Percentiles rank a stretch among this genome's conserved stretches.
These are phyloP conservation scores for Rhodamnia argentea DNA, from an alignment of 345 rosid species.

Conservation along the genomic window DNA sequence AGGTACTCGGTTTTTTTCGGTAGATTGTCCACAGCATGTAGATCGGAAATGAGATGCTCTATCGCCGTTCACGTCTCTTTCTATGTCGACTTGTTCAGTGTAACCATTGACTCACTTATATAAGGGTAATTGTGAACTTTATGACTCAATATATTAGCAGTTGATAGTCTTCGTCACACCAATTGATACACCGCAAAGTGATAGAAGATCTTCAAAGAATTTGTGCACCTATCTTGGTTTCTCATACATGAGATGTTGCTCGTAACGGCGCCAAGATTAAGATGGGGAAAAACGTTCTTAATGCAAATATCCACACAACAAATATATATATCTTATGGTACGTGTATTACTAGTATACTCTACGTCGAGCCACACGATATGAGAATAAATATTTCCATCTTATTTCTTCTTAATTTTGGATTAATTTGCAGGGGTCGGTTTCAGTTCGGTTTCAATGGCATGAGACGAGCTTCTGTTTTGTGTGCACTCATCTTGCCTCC, in stretches of 20 bases:
- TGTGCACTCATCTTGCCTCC: constrained; percentile 8
- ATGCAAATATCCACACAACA: neutral
- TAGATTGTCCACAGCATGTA: neutral
- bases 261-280: neutral
- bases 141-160: neutral
- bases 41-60: neutral
- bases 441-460: constrained; percentile 1
- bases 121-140: neutral
- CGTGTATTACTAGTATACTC: neutral
- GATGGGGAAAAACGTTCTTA: neutral
- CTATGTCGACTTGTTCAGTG: neutral
- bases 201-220: neutral
- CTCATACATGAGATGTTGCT: neutral
- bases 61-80: neutral
- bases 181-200: neutral
- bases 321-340: neutral
- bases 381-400: neutral
- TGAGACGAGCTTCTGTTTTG: constrained; percentile 7
- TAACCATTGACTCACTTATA: neutral
- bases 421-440: constrained; percentile 2
- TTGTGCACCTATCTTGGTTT: neutral
- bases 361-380: neutral
- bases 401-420: neutral
- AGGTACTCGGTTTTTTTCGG: neutral
- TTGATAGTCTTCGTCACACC: neutral